Percentiles rank a stretch among this genome's conserved stretches.
phyloP scores from a whole-genome alignment of 2,329 filamentous ascomycete genomes.

The Zymoseptoria brevis region DNA sequence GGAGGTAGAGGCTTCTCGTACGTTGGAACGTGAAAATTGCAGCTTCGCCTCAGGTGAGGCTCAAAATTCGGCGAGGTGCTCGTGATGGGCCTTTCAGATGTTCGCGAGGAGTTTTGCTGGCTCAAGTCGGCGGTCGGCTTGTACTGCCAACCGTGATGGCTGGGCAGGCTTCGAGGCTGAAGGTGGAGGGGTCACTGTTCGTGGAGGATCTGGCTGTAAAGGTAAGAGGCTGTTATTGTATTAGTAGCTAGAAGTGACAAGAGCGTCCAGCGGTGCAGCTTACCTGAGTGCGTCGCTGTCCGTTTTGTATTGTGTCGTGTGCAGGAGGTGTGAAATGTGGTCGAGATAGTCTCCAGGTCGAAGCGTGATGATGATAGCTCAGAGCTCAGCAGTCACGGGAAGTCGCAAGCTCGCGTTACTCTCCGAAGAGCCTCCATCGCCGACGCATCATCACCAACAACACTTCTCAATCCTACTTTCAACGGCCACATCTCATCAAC shows the following conservation, averaged over 20 bases:
- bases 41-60: conserved; percentile 3
- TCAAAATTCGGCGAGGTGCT: neutral
- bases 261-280: neutral
- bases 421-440: neutral
- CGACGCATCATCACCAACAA: neutral
- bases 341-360: neutral
- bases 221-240: neutral
- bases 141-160: neutral
- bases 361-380: neutral
- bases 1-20: neutral
- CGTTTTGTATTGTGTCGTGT: neutral
- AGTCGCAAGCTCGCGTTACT: neutral
- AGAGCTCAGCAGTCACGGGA: neutral
- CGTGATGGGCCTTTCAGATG: neutral
- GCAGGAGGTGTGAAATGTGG: neutral
- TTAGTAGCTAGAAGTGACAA: neutral
- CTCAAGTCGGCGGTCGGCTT: neutral
- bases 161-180: neutral
- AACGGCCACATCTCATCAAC: neutral
- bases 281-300: neutral
- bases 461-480: neutral
- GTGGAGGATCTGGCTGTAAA: neutral
- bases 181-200: neutral
- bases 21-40: neutral
- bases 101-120: neutral